A percentile compares a stretch with the other conserved stretches of the same genome.
These are phyloP conservation scores for Candida railenensis DNA, from an alignment of 805 yeast genomes.

Conservation along the genomic window DNA sequence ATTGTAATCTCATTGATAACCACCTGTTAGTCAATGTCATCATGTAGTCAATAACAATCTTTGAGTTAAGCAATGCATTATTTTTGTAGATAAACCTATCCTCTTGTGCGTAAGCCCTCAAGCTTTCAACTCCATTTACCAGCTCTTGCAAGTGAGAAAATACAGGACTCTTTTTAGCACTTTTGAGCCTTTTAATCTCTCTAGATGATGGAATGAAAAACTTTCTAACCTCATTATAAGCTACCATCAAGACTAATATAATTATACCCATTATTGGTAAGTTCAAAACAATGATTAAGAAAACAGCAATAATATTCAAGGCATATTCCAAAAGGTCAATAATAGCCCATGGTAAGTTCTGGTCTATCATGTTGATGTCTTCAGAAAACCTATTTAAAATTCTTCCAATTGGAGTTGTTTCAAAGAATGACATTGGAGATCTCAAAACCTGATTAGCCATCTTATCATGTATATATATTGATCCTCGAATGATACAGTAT, in stretches of 20 bases:
- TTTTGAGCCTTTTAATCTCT: slow-evolving; percentile 24
- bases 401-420: slow-evolving; percentile 29
- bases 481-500: slow-evolving; percentile 18
- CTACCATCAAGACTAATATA: slow-evolving; percentile 15
- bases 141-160: slow-evolving; percentile 29
- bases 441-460: slow-evolving; percentile 25
- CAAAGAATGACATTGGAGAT: slow-evolving; percentile 30
- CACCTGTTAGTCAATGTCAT: slow-evolving; percentile 23
- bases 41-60: slow-evolving; percentile 18
- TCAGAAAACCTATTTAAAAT: slow-evolving; percentile 28
- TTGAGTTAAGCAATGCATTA: slow-evolving; percentile 19
- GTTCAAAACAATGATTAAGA: slow-evolving; percentile 22
- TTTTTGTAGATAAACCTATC: slow-evolving; percentile 22
- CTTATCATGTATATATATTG: slow-evolving; percentile 21
- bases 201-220: slow-evolving; percentile 26
- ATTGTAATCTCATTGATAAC: slow-evolving; percentile 25
- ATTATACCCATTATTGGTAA: slow-evolving; percentile 24
- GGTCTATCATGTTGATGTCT: slow-evolving; percentile 23
- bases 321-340: slow-evolving; percentile 15
- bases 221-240: slow-evolving; percentile 19
- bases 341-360: slow-evolving; percentile 19
- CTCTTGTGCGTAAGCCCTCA: slow-evolving; percentile 22
- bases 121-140: slow-evolving; percentile 26
- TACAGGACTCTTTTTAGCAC: slow-evolving; percentile 25
- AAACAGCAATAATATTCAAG: slow-evolving; percentile 18